Conservation (phyloP, 495 filamentous ascomycete species). For the Penicillium bialowiezense region DNA sequence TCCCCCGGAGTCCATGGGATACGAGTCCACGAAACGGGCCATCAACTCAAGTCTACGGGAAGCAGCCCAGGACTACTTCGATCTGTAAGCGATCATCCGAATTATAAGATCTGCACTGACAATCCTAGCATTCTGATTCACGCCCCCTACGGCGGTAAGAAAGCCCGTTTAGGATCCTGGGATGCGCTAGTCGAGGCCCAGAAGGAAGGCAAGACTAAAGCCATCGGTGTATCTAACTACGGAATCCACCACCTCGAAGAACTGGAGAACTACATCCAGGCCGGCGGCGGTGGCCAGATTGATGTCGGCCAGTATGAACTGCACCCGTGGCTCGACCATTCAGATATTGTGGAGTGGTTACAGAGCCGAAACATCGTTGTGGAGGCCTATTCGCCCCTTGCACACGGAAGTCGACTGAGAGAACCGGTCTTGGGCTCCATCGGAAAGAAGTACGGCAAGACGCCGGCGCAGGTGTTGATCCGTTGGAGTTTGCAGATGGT, state of each 20-base stretch:
- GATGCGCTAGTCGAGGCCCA: constrained; percentile 52
- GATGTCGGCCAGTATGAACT: constrained; percentile 85
- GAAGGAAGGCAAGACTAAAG: constrained; percentile 44
- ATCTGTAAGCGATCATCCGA: constrained; percentile 45
- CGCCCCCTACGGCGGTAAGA: constrained; percentile 52
- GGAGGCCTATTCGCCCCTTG: constrained; percentile 78
- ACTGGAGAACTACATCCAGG: constrained; percentile 69
- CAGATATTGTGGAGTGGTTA: constrained; percentile 76
- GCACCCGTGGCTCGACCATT: constrained; percentile 77
- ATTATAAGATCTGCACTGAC: neutral
- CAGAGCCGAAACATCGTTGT: constrained; percentile 63
- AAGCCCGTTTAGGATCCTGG: constrained; percentile 47
- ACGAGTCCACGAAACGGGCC: constrained; percentile 41
- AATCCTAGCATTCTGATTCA: constrained; percentile 47
- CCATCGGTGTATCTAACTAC: constrained; percentile 56
- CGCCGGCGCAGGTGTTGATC: constrained; percentile 73
- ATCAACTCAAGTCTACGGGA: constrained; percentile 32
- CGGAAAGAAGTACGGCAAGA: constrained; percentile 69
- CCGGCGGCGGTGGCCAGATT: constrained; percentile 70
- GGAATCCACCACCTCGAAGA: constrained; percentile 55
- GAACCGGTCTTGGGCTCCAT: constrained; percentile 58
- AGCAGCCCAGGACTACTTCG: constrained; percentile 56
- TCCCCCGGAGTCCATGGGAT: constrained; percentile 48
- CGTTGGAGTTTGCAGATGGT: constrained; percentile 81
- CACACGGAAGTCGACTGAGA: constrained; percentile 59